Evolutionary conservation across 371 early-diverging fungal species (phyloP).

Genomic region (Saksenaea oblongispora): DNA sequence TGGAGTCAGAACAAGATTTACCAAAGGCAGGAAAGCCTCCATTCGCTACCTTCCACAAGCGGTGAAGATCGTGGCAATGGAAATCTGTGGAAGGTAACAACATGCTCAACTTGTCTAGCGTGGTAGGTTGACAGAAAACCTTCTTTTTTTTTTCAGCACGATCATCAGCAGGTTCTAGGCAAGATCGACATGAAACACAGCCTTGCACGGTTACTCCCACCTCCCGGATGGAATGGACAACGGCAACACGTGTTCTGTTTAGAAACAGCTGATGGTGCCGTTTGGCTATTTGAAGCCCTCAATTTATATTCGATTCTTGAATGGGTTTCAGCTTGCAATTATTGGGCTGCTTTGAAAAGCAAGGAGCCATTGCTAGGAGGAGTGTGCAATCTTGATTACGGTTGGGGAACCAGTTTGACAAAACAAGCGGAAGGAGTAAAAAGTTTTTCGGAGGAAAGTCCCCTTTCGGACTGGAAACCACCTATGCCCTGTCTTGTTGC

Average conservation of each 20-base stretch:
- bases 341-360: slow-evolving; percentile 27
- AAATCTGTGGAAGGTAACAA: not conserved
- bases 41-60: not conserved
- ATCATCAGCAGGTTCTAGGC: not conserved
- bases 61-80: not conserved
- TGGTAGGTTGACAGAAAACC: not conserved
- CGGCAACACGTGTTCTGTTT: slow-evolving; percentile 31
- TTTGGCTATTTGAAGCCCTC: slow-evolving; percentile 34
- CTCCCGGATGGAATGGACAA: slow-evolving; percentile 26
- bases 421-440: not conserved
- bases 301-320: slow-evolving; percentile 19
- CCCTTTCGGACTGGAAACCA: slow-evolving; percentile 27
- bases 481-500: slow-evolving; percentile 27
- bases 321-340: slow-evolving; percentile 30
- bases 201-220: slow-evolving; percentile 21
- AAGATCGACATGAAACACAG: slow-evolving; percentile 13
- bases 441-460: not conserved
- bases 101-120: not conserved
- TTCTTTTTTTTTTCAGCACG: not conserved
- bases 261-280: slow-evolving; percentile 28
- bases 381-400: slow-evolving; percentile 38
- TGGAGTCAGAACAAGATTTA: slow-evolving; percentile 3
- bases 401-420: slow-evolving; percentile 23
- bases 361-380: slow-evolving; percentile 33
- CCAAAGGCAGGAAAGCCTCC: not conserved